phyloP scores from a whole-genome alignment of 2,329 filamentous ascomycete genomes.

The Hymenoscyphus fraxineus region DNA sequence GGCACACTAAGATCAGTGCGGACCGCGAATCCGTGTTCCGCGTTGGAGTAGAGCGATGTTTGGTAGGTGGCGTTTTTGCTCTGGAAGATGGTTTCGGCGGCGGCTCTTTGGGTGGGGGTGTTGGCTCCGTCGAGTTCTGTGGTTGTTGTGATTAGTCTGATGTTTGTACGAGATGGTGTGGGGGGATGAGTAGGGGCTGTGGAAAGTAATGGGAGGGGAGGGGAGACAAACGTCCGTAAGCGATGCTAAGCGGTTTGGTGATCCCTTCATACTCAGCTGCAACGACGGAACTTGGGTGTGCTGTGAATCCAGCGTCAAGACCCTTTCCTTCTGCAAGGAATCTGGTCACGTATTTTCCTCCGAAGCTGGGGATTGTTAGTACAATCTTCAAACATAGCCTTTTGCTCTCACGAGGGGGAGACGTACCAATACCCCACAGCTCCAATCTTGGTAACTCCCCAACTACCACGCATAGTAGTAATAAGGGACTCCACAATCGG shows the following conservation, averaged over 20 bases:
- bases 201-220: not conserved
- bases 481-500: constrained; percentile 46
- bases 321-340: constrained; percentile 47
- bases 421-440: constrained; percentile 55
- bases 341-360: constrained; percentile 54
- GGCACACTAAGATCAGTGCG: constrained; percentile 54
- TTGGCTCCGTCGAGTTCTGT: constrained; percentile 38
- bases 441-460: constrained; percentile 51
- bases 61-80: constrained; percentile 57
- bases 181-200: not conserved
- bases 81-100: constrained; percentile 52
- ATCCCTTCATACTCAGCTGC: constrained; percentile 57
- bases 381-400: not conserved
- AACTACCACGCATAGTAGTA: constrained; percentile 43
- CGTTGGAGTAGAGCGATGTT: constrained; percentile 65
- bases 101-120: constrained; percentile 15
- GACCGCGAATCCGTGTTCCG: constrained; percentile 71
- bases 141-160: not conserved
- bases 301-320: constrained; percentile 57
- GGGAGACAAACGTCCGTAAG: constrained; percentile 51
- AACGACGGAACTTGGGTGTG: constrained; percentile 61
- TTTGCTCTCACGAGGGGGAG: not conserved
- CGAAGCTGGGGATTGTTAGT: constrained; percentile 42
- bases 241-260: constrained; percentile 54
- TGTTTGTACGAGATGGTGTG: not conserved